These are phyloP conservation scores for Pichia cabralensis DNA, from an alignment of 805 yeast species.

Conservation along the genomic window DNA sequence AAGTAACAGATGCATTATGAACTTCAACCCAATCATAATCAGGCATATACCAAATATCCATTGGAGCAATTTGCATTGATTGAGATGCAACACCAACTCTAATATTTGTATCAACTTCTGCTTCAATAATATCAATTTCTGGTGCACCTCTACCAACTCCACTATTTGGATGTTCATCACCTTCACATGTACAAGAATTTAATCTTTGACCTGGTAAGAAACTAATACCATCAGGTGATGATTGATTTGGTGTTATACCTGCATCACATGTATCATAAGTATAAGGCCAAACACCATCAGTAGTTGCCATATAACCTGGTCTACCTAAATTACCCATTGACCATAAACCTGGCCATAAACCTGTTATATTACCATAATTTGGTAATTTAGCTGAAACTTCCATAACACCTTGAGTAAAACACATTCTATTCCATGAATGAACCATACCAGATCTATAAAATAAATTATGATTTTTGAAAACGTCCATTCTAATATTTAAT, in stretches of 20 bases:
- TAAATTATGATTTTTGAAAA: slow-evolving; percentile 67
- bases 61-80: slow-evolving; percentile 87
- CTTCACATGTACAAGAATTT: slow-evolving; percentile 68
- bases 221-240: slow-evolving; percentile 81
- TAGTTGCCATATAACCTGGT: slow-evolving; percentile 78
- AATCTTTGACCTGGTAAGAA: slow-evolving; percentile 79
- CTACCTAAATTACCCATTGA: slow-evolving; percentile 87
- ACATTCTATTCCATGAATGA: slow-evolving; percentile 85
- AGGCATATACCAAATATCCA: slow-evolving; percentile 89
- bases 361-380: slow-evolving; percentile 65
- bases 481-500: slow-evolving; percentile 62
- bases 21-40: slow-evolving; percentile 75
- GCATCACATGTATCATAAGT: slow-evolving; percentile 82
- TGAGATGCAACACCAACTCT: slow-evolving; percentile 73
- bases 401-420: slow-evolving; percentile 75
- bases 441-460: slow-evolving; percentile 86
- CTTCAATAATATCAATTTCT: slow-evolving; percentile 89
- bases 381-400: slow-evolving; percentile 76
- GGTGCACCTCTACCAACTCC: slow-evolving; percentile 94
- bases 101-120: slow-evolving; percentile 49
- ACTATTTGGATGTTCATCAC: slow-evolving; percentile 77
- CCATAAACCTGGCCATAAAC: slow-evolving; percentile 97
- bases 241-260: slow-evolving; percentile 91
- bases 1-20: slow-evolving; percentile 55
- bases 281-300: slow-evolving; percentile 96